phyloP scores from a whole-genome alignment of 2,329 filamentous ascomycete genomes.

The Colletotrichum spaethianum region DNA sequence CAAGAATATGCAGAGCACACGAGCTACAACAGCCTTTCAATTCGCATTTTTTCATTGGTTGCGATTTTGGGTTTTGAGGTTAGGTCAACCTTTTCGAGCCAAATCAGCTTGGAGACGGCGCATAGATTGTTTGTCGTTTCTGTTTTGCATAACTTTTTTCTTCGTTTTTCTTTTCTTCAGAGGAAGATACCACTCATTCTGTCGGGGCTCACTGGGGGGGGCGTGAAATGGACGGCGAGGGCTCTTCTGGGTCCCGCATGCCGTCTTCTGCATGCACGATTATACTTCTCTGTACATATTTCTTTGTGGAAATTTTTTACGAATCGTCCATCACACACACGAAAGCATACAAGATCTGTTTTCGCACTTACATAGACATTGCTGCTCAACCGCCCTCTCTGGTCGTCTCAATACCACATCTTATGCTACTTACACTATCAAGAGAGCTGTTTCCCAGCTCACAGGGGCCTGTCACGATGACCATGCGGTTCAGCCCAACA shows the following conservation, averaged over 20 bases:
- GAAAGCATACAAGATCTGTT: neutral
- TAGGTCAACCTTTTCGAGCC: neutral
- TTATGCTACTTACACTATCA: neutral
- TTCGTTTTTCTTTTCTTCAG: neutral
- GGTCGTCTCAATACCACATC: too few species aligned
- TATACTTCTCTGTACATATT: slow-evolving; percentile 30
- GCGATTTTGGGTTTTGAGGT: neutral
- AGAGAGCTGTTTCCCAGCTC: neutral
- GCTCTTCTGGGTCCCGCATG: slow-evolving; percentile 8
- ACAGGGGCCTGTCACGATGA: neutral
- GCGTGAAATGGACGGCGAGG: neutral
- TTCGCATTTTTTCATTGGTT: neutral
- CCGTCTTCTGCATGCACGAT: slow-evolving; percentile 6
- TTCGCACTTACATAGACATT: neutral
- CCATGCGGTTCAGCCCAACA: neutral
- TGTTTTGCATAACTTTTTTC: neutral
- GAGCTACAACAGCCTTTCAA: neutral
- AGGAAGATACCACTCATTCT: slow-evolving; percentile 34
- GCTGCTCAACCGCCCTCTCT: neutral
- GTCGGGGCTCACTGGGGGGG: neutral
- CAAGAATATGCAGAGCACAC: neutral
- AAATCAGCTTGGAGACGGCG: slow-evolving; percentile 9
- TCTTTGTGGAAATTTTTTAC: neutral
- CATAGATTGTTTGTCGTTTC: slow-evolving; percentile 19
- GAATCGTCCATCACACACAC: neutral